Conservation (phyloP, 129 eudicot species). For the Flaveria brownii region DNA sequence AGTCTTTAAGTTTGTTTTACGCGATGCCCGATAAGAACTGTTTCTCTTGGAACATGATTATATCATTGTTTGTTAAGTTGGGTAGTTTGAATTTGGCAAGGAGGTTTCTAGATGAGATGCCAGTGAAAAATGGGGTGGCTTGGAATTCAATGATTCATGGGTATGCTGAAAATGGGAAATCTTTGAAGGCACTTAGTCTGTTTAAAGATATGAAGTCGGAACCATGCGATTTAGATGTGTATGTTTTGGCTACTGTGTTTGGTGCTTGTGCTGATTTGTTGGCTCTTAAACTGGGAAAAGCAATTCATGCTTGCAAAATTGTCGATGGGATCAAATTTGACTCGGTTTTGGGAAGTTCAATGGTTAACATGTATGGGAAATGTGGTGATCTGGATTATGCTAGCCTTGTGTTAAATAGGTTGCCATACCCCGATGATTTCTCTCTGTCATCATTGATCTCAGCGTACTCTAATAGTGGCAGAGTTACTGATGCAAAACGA, state of each 20-base stretch:
- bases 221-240: conserved; percentile 42
- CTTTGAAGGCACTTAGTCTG: conserved; percentile 49
- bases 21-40: conserved; percentile 62
- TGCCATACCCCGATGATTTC: conserved; percentile 56
- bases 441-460: conserved; percentile 77
- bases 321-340: conserved; percentile 54
- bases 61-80: conserved; percentile 49
- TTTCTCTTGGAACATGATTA: conserved; percentile 72
- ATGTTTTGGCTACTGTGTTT: conserved; percentile 65
- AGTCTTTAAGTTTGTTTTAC: conserved; percentile 46
- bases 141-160: conserved; percentile 78
- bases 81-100: conserved; percentile 53
- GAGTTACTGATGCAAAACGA: conserved; percentile 65
- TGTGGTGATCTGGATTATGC: conserved; percentile 81
- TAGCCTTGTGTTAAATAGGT: conserved; percentile 31
- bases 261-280: conserved; percentile 72
- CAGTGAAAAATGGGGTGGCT: conserved; percentile 59
- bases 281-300: conserved; percentile 60
- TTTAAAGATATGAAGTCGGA: conserved; percentile 54
- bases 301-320: conserved; percentile 54
- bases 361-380: conserved; percentile 84
- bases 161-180: conserved; percentile 50
- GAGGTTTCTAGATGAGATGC: conserved; percentile 63
- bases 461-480: conserved; percentile 59
- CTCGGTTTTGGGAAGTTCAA: conserved; percentile 66